Evolutionary conservation across 192 early-diverging fungal species (phyloP).

Genomic region (Coemansia sp.): DNA sequence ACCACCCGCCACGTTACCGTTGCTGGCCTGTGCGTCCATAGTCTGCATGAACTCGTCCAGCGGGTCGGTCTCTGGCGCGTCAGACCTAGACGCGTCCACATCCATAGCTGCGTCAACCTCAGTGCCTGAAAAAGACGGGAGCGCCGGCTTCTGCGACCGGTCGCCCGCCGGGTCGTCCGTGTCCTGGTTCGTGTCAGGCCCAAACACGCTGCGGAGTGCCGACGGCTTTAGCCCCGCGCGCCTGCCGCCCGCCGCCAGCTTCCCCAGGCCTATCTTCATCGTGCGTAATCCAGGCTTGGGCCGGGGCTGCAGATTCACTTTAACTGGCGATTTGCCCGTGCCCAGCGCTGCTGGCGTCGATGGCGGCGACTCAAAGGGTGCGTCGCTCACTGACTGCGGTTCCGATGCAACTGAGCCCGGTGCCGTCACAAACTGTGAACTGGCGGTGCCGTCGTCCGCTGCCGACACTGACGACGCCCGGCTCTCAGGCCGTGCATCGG

Average conservation of each 20-base stretch:
- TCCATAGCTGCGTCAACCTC: slow-evolving; percentile 12
- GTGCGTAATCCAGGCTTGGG: background rate
- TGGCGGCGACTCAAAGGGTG: slow-evolving; percentile 18
- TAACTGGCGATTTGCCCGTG: background rate
- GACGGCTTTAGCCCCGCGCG: slow-evolving; percentile 38
- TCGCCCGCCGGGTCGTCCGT: background rate
- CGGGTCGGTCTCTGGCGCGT: slow-evolving; percentile 61
- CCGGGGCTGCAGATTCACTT: background rate
- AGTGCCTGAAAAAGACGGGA: background rate
- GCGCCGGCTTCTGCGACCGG: too few relatives aligned
- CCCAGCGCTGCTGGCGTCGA: slow-evolving; percentile 1
- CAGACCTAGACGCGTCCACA: slow-evolving; percentile 55
- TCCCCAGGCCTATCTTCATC: slow-evolving; percentile 9
- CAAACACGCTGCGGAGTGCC: slow-evolving; percentile 26
- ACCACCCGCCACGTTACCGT: slow-evolving; percentile 10
- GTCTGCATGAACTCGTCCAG: slow-evolving; percentile 87
- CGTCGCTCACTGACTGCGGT: slow-evolving; percentile 8
- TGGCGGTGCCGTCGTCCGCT: slow-evolving; percentile 15
- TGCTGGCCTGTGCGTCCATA: slow-evolving; percentile 67
- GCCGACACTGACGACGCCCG: slow-evolving; percentile 12
- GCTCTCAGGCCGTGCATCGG: background rate
- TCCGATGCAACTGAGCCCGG: slow-evolving; percentile 20
- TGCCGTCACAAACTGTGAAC: slow-evolving; percentile 34
- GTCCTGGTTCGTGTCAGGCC: slow-evolving; percentile 10
- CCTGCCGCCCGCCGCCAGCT: slow-evolving; percentile 40